phyloP scores from a whole-genome alignment of 1,284 basidiomycete genomes.

The Volvariella volvacea region DNA sequence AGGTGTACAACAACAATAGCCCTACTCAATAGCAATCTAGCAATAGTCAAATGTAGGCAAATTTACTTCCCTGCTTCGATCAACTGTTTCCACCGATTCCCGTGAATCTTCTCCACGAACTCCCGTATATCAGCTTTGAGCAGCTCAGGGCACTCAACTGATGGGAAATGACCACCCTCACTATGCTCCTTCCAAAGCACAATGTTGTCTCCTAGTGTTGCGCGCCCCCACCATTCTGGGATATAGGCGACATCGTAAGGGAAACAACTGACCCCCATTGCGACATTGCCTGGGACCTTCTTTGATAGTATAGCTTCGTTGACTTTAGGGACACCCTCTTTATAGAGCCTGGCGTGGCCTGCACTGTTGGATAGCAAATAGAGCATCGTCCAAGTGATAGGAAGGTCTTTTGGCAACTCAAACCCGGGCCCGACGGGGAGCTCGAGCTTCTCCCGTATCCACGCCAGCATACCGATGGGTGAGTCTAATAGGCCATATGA shows the following conservation, averaged over 20 bases:
- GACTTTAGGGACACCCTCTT: conserved; percentile 15
- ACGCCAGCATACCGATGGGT: conserved; percentile 47
- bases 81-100: not conserved
- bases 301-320: conserved; percentile 13
- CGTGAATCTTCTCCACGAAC: conserved; percentile 15
- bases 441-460: conserved; percentile 48
- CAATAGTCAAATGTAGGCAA: too few relatives aligned
- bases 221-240: conserved; percentile 24
- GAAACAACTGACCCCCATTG: conserved; percentile 20
- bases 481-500: conserved; percentile 47
- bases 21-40: too few relatives aligned
- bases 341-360: conserved; percentile 25
- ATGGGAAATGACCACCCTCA: conserved; percentile 22
- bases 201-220: conserved; percentile 19
- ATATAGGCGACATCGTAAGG: conserved; percentile 21
- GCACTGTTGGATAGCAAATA: conserved; percentile 10
- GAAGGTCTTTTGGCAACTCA: conserved; percentile 45
- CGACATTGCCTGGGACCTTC: conserved; percentile 15
- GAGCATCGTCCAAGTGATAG: conserved; percentile 20
- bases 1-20: too few relatives aligned
- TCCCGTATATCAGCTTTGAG: conserved; percentile 15
- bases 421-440: conserved; percentile 34
- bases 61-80: not conserved
- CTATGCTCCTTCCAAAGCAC: conserved; percentile 23
- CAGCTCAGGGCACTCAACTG: conserved; percentile 17